These are phyloP conservation scores for Fulvia fulva DNA, from an alignment of 2,329 filamentous ascomycete genomes.

Conservation along the genomic window DNA sequence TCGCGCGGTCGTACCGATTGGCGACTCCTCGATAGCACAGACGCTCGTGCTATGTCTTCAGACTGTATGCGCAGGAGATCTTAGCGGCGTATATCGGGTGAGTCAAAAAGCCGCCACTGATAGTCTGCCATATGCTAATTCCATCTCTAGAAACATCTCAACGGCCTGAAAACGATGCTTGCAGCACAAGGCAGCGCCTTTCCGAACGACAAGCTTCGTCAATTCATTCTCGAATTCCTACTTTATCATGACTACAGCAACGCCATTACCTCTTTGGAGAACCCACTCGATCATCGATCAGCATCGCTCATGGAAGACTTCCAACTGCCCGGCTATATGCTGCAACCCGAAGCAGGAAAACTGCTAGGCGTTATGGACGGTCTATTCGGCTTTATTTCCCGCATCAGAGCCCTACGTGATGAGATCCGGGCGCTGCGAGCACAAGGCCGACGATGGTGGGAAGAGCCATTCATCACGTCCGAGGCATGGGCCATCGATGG, in stretches of 20 bases:
- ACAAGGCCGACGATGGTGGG: conserved; percentile 54
- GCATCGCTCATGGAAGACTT: conserved; percentile 53
- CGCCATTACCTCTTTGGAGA: conserved; percentile 53
- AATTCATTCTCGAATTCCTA: conserved; percentile 72
- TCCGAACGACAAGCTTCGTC: conserved; percentile 63
- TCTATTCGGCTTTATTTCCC: conserved; percentile 71
- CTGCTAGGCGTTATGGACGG: conserved; percentile 79
- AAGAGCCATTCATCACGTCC: conserved; percentile 70
- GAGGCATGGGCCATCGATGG: conserved; percentile 72
- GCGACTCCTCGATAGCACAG: conserved; percentile 56
- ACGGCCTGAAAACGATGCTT: conserved; percentile 71
- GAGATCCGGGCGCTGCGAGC: conserved; percentile 66
- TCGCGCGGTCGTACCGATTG: conserved; percentile 7
- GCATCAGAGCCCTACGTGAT: conserved; percentile 74
- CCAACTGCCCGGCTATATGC: conserved; percentile 51
- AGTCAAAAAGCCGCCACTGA: neutral
- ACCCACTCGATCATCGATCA: conserved; percentile 37
- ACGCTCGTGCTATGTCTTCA: conserved; percentile 59
- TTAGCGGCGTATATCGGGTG: conserved; percentile 64
- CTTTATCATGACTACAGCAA: conserved; percentile 70
- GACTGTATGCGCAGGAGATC: conserved; percentile 58
- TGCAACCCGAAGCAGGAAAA: conserved; percentile 53
- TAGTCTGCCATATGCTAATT: neutral
- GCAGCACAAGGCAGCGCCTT: conserved; percentile 44
- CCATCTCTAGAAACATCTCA: conserved; percentile 59